Percentiles rank a stretch among this genome's conserved stretches.
phyloP scores from a whole-genome alignment of 2,329 filamentous ascomycete genomes.

The Mycocentrospora acerina region DNA sequence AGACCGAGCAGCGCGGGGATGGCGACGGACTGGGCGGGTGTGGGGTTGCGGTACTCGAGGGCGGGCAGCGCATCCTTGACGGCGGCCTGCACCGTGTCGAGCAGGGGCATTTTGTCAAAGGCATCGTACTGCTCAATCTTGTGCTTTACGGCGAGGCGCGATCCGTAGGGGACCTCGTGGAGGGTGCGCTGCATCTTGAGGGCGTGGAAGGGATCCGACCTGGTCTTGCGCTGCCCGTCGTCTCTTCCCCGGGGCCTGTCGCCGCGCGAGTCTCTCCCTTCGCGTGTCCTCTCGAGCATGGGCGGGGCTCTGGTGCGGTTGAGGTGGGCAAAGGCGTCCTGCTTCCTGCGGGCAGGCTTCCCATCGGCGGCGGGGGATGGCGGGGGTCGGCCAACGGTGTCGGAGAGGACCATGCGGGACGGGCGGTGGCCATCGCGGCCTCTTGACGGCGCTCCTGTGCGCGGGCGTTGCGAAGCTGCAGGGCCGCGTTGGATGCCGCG shows the following conservation, averaged over 20 bases:
- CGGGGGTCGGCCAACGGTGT: conserved; percentile 29
- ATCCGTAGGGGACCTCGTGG: conserved; percentile 73
- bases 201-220: conserved; percentile 67
- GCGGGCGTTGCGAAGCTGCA: conserved; percentile 11
- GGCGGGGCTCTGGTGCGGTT: conserved; percentile 36
- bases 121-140: conserved; percentile 66
- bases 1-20: conserved; percentile 77
- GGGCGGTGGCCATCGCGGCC: conserved; percentile 45
- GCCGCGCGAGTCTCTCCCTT: conserved; percentile 9
- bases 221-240: conserved; percentile 31
- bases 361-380: conserved; percentile 13
- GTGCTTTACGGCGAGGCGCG: conserved; percentile 62
- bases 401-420: conserved; percentile 54
- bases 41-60: conserved; percentile 75
- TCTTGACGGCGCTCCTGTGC: conserved; percentile 7
- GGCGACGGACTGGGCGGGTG: conserved; percentile 84
- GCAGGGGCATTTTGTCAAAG: conserved; percentile 78
- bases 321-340: conserved; percentile 36
- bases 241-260: conserved; percentile 13
- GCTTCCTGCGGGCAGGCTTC: conserved; percentile 21
- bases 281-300: conserved; percentile 18
- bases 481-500: conserved; percentile 8
- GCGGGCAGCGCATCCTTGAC: conserved; percentile 76
- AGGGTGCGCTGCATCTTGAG: conserved; percentile 91
- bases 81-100: conserved; percentile 70